phyloP scores from a whole-genome alignment of 192 early-diverging fungal genomes.

The Gigaspora rosea region DNA sequence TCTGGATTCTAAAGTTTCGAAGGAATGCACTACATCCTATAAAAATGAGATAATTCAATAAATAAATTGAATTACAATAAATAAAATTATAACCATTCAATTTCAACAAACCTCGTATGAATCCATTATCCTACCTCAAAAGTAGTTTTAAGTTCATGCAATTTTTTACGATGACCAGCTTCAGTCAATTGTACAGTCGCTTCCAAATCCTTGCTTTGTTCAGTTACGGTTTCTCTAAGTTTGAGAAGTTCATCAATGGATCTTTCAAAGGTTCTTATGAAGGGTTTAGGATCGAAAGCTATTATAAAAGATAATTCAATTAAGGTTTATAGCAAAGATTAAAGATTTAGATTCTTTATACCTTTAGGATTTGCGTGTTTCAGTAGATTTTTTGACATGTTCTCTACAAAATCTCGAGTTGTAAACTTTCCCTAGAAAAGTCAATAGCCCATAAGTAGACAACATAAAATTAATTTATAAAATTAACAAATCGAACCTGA shows the following conservation, averaged over 20 bases:
- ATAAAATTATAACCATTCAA: not conserved
- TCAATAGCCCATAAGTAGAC: not conserved
- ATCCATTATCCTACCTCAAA: slow-evolving; percentile 67
- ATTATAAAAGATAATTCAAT: not conserved
- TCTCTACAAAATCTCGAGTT: slow-evolving; percentile 60
- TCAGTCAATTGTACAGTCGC: slow-evolving; percentile 75
- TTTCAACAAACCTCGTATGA: not conserved
- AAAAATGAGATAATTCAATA: not conserved
- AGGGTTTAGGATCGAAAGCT: slow-evolving; percentile 88
- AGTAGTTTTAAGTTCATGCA: slow-evolving; percentile 74
- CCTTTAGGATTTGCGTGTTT: slow-evolving; percentile 48
- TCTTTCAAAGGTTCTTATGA: slow-evolving; percentile 89
- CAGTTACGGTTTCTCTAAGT: slow-evolving; percentile 73
- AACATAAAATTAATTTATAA: not conserved
- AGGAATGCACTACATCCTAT: slow-evolving; percentile 83
- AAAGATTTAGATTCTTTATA: not conserved
- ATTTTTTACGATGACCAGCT: slow-evolving; percentile 68
- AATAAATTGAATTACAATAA: not conserved
- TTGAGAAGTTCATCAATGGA: slow-evolving; percentile 81
- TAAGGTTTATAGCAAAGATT: not conserved
- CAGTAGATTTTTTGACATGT: slow-evolving; percentile 51
- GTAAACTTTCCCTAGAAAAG: slow-evolving; percentile 50
- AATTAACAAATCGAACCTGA: slow-evolving; percentile 31
- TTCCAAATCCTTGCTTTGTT: slow-evolving; percentile 86
- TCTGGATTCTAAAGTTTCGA: slow-evolving; percentile 84